Evolutionary conservation across 306 rosid genomes (phyloP), one percentile per base, ranked within the genome.

Genomic region (Begonia fuchsioides): DNA sequence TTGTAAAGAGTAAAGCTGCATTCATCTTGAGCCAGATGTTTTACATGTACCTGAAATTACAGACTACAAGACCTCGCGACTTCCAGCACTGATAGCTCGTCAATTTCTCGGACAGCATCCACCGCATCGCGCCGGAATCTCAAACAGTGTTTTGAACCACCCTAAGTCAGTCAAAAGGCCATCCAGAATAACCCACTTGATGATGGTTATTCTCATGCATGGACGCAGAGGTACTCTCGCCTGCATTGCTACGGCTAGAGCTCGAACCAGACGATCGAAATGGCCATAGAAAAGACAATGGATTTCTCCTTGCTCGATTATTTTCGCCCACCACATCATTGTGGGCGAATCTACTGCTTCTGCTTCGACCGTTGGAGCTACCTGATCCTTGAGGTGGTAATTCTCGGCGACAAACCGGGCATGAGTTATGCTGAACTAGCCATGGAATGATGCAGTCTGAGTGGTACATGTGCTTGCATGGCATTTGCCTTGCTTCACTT

Each of bases 341-440:
- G 8, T 35, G 41, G 19, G 13, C 11, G 16, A n/a, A n/a, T n/a
- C 11, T 39, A 39, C 56, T 50, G 15, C 49, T 49, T 49, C 44
- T 46, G 55, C 41, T 59, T 17, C 32, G 62, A 47, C 19, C 18
- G 2, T 57, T 20, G 12, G 55, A 8, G 56, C 8, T 41, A 6
- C 50, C 63, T 5, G 43, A 39, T 19, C 41, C 63, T 14, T 41
- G 63, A 4, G 49, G 50, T 3, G 63, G 63, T n/a, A 59, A 47
- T 59, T 59, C 63, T 45, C 50, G 63, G 50, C 63, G 63, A 15
- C 63, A 59, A 13, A 59, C 63, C 0, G 63, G 63, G 56, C 63
- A 59, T 17, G 63, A 59, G 43, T 59, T 59, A 49, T 59, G 63
- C 56, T 59, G 63, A 16, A 59, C 44, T n/a, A 59, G 50, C 63